phyloP scores from a whole-genome alignment of 805 yeast genomes.

The Candida boidinii region DNA sequence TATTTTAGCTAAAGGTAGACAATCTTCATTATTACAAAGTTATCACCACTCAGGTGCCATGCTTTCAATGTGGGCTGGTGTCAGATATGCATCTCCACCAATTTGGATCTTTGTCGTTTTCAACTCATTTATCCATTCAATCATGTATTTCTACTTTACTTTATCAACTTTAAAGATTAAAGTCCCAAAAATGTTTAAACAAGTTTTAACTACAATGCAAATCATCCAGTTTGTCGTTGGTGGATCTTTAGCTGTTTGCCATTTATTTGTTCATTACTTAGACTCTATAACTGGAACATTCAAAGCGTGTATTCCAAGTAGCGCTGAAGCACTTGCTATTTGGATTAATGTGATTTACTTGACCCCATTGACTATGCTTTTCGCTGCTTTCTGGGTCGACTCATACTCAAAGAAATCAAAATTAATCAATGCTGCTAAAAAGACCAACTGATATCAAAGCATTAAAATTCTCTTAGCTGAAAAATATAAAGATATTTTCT shows the following conservation, averaged over 20 bases:
- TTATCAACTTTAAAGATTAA: constrained; percentile 48
- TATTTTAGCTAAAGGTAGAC: constrained; percentile 59
- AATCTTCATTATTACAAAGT: constrained; percentile 57
- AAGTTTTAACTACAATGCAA: constrained; percentile 56
- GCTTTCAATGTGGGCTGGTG: constrained; percentile 77
- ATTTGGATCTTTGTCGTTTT: constrained; percentile 76
- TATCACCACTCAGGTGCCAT: constrained; percentile 78
- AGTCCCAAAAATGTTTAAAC: constrained; percentile 50
- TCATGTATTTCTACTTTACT: constrained; percentile 66
- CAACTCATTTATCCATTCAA: constrained; percentile 69
- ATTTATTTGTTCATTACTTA: constrained; percentile 51
- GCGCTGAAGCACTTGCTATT: constrained; percentile 57
- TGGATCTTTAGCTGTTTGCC: constrained; percentile 58
- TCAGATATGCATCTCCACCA: constrained; percentile 61
- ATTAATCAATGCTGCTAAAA: constrained; percentile 1
- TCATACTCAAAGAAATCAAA: constrained; percentile 29
- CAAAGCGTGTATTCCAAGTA: constrained; percentile 42
- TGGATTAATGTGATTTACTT: constrained; percentile 55
- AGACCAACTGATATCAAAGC: constrained; percentile 2
- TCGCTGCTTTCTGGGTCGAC: constrained; percentile 57
- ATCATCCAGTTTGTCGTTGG: constrained; percentile 63
- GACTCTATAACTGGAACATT: constrained; percentile 35
- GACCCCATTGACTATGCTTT: constrained; percentile 58
- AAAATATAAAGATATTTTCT: too few relatives aligned
- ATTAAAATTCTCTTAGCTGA: too few relatives aligned